A percentile compares a stretch with the other conserved stretches of the same genome.
Evolutionary conservation across 73 alveolate genomes (phyloP).

Genomic region (Paramecium biaurelia): DNA sequence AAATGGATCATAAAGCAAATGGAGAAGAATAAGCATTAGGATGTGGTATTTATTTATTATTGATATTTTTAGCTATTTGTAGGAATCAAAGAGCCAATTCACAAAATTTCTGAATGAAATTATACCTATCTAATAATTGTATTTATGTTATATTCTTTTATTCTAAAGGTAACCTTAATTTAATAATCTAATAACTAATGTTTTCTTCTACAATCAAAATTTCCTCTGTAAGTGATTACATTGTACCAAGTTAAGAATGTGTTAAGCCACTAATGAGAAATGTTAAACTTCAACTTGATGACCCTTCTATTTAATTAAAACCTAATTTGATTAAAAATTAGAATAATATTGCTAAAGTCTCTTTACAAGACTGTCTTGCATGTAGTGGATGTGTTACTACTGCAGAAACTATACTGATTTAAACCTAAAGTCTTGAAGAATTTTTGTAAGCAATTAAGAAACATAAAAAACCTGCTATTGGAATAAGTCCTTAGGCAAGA

Average conservation of each 20-base stretch:
- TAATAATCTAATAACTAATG: background rate
- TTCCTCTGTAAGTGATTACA: conserved; percentile 52
- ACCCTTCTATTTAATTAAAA: conserved; percentile 20
- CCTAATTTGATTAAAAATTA: conserved; percentile 67
- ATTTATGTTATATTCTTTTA: background rate
- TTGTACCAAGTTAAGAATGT: conserved; percentile 59
- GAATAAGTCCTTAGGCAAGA: conserved; percentile 84
- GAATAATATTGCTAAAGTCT: conserved; percentile 72
- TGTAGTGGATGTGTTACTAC: conserved; percentile 98
- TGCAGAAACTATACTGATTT: conserved; percentile 90
- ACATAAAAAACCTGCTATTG: conserved; percentile 67
- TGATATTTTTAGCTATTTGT: conserved; percentile 69
- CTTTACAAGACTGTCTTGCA: conserved; percentile 86
- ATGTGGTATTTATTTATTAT: conserved; percentile 70
- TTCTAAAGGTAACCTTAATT: background rate
- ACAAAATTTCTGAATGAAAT: background rate
- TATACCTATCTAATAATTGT: background rate
- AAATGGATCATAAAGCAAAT: conserved; percentile 94
- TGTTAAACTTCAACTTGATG: background rate
- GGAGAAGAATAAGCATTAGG: conserved; percentile 99
- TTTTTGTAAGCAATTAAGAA: conserved; percentile 69
- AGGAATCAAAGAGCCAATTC: conserved; percentile 72
- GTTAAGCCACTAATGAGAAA: conserved; percentile 25
- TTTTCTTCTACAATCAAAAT: conserved; percentile 24
- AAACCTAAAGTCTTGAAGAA: conserved; percentile 83